phyloP scores from a whole-genome alignment of 768 basidiomycete species.

The Leccinum longicurvipes region DNA sequence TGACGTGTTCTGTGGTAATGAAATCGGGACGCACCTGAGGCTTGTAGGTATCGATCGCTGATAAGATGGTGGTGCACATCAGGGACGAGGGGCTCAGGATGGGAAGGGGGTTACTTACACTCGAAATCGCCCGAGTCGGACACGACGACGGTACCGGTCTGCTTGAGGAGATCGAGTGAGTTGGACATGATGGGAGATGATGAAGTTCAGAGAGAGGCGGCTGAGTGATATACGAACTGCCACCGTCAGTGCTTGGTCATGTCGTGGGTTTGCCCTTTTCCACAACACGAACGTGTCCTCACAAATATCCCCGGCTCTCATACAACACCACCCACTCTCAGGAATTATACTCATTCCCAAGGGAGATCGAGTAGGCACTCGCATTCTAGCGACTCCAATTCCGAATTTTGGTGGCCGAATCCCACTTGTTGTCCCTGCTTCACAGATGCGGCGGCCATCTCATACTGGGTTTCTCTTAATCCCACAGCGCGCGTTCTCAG shows the following conservation, averaged over 20 bases:
- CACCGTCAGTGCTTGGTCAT: conserved; percentile 19
- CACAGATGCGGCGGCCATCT: background rate
- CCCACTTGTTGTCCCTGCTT: background rate
- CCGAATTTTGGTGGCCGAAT: background rate
- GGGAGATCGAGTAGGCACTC: background rate
- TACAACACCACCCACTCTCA: background rate
- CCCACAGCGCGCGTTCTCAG: background rate
- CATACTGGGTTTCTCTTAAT: background rate
- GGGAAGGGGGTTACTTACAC: conserved; percentile 38
- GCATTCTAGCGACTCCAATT: background rate
- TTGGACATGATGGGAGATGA: conserved; percentile 61
- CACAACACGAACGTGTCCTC: conserved; percentile 13
- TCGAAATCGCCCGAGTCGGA: conserved; percentile 98
- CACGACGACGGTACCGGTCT: conserved; percentile 93
- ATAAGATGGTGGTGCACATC: conserved; percentile 21
- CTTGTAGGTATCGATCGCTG: conserved; percentile 95
- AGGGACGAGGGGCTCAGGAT: conserved; percentile 22
- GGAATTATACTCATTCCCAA: background rate
- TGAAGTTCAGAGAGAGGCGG: background rate
- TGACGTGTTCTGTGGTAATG: conserved; percentile 5
- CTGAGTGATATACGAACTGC: conserved; percentile 20
- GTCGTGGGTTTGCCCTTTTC: conserved; percentile 7
- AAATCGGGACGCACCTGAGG: conserved; percentile 59
- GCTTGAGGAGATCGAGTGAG: conserved; percentile 81
- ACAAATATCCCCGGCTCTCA: conserved; percentile 15